Base-by-base conservation (phyloP, 257 asterid species). In the Solanum ossicruentum region DNA sequence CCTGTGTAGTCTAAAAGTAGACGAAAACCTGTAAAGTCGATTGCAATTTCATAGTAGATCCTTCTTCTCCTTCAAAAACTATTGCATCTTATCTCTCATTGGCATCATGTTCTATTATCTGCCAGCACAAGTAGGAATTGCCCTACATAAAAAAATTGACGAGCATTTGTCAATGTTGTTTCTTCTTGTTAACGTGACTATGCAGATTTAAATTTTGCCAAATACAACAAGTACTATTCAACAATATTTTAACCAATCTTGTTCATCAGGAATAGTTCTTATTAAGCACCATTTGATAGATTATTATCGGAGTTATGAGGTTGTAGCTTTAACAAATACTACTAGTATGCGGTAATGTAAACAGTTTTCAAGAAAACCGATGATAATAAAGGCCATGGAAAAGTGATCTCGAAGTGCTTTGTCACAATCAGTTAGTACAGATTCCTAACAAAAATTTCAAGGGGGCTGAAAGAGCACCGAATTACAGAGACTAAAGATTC, bases 401-500 rank as follows among this genome's bases (percentile, higher is more conserved):
- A 57, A 57, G 23, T 23, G 20, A 57, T 57, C 12, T 57, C 12
- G 26, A 57, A 57, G 65, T 3, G 63, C 23, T 57, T 18, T 57
- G 23, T 57, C 12, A 18, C 65, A 56, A 54, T 54, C n/a, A 16
- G 58, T 54, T 16, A 4, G 41, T 43, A 10, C 49, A 43, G 49
- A 56, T 49, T 49, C 54, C 54, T 49, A 12, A 49, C 54, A 49
- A 49, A 87, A 94, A 94, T 90, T 90, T 93, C 60, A 94, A 96
- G 84, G 96, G 95, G 49, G 99, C 97, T 61, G 98, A 96, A 90
- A 93, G 95, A 85, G 99, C 97, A 83, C 90, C 90, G 99, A 86
- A 90, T 91, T 85, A 86, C 87, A 73, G 91, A 93, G 60, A 93
- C 89, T 88, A 96, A 96, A 93, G 90, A 93, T 96, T 89, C 98